These are phyloP conservation scores for Helichrysum umbraculigerum DNA, from an alignment of 129 eudicot species.

Conservation along the genomic window DNA sequence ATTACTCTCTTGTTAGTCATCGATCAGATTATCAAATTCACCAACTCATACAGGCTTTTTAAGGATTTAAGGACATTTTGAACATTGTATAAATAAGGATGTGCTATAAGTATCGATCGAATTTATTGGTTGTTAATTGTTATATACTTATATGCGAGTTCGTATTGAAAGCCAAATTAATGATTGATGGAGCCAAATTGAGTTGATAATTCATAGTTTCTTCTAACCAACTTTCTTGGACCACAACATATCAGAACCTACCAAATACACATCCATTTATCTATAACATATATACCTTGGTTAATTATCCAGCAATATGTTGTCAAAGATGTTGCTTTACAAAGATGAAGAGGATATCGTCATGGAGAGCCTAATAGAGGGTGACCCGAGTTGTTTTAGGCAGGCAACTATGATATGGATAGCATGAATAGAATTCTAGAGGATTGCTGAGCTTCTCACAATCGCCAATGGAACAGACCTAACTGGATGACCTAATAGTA, in stretches of 20 bases:
- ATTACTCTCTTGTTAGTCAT: not conserved
- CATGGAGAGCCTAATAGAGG: too few relatives aligned
- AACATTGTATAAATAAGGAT: constrained; percentile 2
- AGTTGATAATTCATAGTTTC: constrained; percentile 6
- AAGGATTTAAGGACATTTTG: too few relatives aligned
- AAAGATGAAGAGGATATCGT: too few relatives aligned
- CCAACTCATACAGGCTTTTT: not conserved
- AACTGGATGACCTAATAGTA: too few relatives aligned
- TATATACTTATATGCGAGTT: not conserved
- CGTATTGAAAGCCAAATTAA: not conserved
- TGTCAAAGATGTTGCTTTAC: too few relatives aligned
- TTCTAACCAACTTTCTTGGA: constrained; percentile 8
- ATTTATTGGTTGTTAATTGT: constrained; percentile 9
- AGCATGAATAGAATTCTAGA: too few relatives aligned
- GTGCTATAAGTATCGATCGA: not conserved
- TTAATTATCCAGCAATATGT: too few relatives aligned
- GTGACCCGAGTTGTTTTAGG: too few relatives aligned
- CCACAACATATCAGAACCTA: constrained; percentile 4
- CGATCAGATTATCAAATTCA: not conserved
- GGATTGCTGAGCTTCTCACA: too few relatives aligned
- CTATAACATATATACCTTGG: too few relatives aligned
- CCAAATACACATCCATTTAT: not conserved
- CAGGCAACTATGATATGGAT: too few relatives aligned
- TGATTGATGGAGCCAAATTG: not conserved
- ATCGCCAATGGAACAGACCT: too few relatives aligned